phyloP scores from a whole-genome alignment of 2,329 filamentous ascomycete genomes.

The Fusarium nodosum region DNA sequence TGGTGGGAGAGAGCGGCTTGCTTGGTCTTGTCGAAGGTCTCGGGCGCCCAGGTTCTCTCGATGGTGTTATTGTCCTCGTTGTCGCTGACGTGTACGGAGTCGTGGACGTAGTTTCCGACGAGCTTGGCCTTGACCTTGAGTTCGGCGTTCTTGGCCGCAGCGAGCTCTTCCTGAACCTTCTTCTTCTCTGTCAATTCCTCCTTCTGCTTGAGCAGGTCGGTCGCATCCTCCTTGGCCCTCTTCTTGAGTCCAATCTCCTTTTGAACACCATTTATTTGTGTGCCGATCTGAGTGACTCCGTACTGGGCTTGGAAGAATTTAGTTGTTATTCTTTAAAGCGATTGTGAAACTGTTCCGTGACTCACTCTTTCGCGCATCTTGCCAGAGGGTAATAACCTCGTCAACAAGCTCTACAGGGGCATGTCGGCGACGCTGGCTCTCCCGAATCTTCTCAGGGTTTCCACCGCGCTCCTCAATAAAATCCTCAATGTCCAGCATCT shows the following conservation, averaged over 20 bases:
- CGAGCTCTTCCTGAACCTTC: slow-evolving; percentile 80
- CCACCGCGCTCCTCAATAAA: slow-evolving; percentile 90
- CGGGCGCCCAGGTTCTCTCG: slow-evolving; percentile 83
- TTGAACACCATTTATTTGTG: slow-evolving; percentile 88
- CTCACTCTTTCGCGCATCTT: slow-evolving; percentile 81
- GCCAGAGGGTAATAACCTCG: slow-evolving; percentile 87
- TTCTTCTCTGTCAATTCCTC: slow-evolving; percentile 83
- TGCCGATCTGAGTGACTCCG: slow-evolving; percentile 82
- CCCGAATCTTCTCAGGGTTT: slow-evolving; percentile 90
- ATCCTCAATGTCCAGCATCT: slow-evolving; percentile 82
- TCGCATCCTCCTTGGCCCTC: slow-evolving; percentile 92
- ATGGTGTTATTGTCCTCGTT: slow-evolving; percentile 90
- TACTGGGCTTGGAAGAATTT: slow-evolving; percentile 69
- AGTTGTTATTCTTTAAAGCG: slow-evolving; percentile 20
- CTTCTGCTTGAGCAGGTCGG: slow-evolving; percentile 84
- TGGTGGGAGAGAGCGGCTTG: slow-evolving; percentile 88
- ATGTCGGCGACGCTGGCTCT: slow-evolving; percentile 87
- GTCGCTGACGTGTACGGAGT: slow-evolving; percentile 84
- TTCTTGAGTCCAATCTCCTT: slow-evolving; percentile 94
- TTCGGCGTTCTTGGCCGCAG: slow-evolving; percentile 78
- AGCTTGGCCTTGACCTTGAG: slow-evolving; percentile 84
- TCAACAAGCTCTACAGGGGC: slow-evolving; percentile 88
- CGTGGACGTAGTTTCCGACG: slow-evolving; percentile 82
- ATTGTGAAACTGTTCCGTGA: slow-evolving; percentile 32
- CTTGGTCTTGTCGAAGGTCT: slow-evolving; percentile 80